Percentiles rank a stretch among this genome's conserved stretches.
phyloP scores from a whole-genome alignment of 176 grass and related monocot species.

The Paspalum vaginatum region DNA sequence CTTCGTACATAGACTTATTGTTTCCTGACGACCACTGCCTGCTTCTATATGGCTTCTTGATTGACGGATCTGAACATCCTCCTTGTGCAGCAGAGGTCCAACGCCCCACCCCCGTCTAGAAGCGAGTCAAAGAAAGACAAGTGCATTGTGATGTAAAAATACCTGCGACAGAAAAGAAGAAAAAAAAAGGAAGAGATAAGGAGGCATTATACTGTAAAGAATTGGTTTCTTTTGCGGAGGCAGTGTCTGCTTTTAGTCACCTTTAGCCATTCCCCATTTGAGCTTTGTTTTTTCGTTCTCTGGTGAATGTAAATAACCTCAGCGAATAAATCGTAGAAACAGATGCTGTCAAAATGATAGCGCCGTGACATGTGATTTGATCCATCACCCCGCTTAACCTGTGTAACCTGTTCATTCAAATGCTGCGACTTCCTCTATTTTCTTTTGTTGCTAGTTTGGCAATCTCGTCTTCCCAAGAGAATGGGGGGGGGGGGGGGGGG shows the following conservation, averaged over 20 bases:
- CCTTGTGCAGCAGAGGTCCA: constrained; percentile 55
- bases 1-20: neutral
- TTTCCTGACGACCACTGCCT: neutral
- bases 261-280: constrained; percentile 24
- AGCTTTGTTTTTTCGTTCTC: constrained; percentile 17
- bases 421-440: neutral
- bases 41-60: neutral
- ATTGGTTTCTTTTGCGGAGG: constrained; percentile 7
- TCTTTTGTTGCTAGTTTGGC: too few species aligned
- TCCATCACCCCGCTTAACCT: neutral
- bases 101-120: constrained; percentile 44
- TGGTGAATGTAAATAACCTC: constrained; percentile 49
- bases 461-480: too few species aligned
- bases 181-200: constrained; percentile 17
- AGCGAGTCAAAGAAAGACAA: constrained; percentile 81
- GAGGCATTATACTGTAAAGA: constrained; percentile 65
- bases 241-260: constrained; percentile 39
- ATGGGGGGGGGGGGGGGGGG: too few species aligned
- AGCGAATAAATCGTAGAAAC: constrained; percentile 27
- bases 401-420: neutral
- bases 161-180: constrained; percentile 14
- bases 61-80: constrained; percentile 2
- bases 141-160: constrained; percentile 78
- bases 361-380: constrained; percentile 8
- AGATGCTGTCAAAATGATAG: constrained; percentile 32